These are phyloP conservation scores for Entomortierella lignicola DNA, from an alignment of 192 early-diverging fungal species.

Conservation along the genomic window DNA sequence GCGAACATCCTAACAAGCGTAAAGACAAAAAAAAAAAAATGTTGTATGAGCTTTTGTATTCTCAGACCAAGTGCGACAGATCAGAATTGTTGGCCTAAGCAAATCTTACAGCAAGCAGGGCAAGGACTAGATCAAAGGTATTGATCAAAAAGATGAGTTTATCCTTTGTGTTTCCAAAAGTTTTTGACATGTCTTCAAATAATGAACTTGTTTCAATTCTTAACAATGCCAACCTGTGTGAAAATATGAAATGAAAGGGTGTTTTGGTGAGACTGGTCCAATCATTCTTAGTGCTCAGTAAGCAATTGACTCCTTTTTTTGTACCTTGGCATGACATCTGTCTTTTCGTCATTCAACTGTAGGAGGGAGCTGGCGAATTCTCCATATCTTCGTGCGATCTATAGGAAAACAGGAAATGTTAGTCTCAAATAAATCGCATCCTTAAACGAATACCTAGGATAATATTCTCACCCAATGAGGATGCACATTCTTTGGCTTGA, in stretches of 20 bases:
- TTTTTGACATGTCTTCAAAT: slow-evolving; percentile 78
- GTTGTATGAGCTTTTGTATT: background rate
- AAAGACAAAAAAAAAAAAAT: slow-evolving; percentile 3
- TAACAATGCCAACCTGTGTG: slow-evolving; percentile 65
- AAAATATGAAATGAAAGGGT: background rate
- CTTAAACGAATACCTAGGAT: too few relatives aligned
- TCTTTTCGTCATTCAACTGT: slow-evolving; percentile 87
- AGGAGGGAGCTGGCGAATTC: slow-evolving; percentile 94
- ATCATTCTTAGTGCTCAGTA: too few relatives aligned
- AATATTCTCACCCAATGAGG: slow-evolving; percentile 78
- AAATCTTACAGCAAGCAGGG: slow-evolving; percentile 78
- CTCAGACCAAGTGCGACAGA: background rate
- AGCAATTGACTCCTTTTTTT: background rate
- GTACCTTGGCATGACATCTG: slow-evolving; percentile 88
- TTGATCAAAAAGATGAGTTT: slow-evolving; percentile 91
- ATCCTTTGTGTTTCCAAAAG: slow-evolving; percentile 74
- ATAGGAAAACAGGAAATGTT: background rate
- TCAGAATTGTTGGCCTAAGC: too few relatives aligned
- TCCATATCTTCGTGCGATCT: slow-evolving; percentile 90
- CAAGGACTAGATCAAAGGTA: slow-evolving; percentile 90
- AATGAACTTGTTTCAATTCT: slow-evolving; percentile 80
- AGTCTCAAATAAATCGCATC: background rate
- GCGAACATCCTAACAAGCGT: slow-evolving; percentile 57
- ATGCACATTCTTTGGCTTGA: slow-evolving; percentile 78
- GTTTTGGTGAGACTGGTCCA: background rate